phyloP scores from a whole-genome alignment of 2,329 filamentous ascomycete species.

The Claviceps maximensis region DNA sequence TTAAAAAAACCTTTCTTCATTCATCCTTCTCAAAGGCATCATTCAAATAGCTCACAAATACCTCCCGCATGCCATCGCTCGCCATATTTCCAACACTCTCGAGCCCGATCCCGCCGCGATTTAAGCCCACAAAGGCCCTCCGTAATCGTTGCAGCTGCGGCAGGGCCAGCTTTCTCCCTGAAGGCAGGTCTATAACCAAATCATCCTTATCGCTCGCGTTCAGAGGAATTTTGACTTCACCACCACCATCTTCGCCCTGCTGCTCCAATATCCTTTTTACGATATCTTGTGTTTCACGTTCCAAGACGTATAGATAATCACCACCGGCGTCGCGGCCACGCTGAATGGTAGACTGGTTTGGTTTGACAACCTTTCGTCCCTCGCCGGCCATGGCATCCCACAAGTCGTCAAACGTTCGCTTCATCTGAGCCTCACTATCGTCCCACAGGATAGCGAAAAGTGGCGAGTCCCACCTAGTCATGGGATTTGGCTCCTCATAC shows the following conservation, averaged over 20 bases:
- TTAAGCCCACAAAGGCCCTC: conserved; percentile 64
- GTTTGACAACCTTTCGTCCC: conserved; percentile 49
- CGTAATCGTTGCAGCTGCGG: conserved; percentile 67
- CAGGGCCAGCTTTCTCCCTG: conserved; percentile 48
- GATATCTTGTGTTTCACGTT: conserved; percentile 66
- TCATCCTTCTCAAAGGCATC: conserved; percentile 48
- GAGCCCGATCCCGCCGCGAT: conserved; percentile 53
- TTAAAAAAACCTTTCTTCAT: neutral
- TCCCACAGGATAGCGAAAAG: conserved; percentile 69
- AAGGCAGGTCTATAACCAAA: conserved; percentile 50
- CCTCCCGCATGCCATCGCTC: conserved; percentile 42
- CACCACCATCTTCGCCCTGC: conserved; percentile 55
- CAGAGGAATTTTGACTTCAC: conserved; percentile 37
- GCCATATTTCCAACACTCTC: conserved; percentile 42
- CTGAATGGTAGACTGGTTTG: conserved; percentile 63
- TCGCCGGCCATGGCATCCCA: conserved; percentile 63
- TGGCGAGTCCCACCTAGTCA: conserved; percentile 74
- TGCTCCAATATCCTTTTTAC: conserved; percentile 56
- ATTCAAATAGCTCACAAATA: conserved; percentile 55
- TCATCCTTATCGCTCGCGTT: conserved; percentile 27
- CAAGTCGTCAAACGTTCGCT: conserved; percentile 46
- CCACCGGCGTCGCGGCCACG: conserved; percentile 47
- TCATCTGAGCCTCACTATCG: conserved; percentile 49
- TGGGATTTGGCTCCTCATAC: conserved; percentile 76
- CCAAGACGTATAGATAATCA: conserved; percentile 70